Percentiles rank a stretch among this genome's conserved stretches.
These are phyloP conservation scores for Lentinus polychrous DNA, from an alignment of 1,284 basidiomycete species.

Conservation along the genomic window DNA sequence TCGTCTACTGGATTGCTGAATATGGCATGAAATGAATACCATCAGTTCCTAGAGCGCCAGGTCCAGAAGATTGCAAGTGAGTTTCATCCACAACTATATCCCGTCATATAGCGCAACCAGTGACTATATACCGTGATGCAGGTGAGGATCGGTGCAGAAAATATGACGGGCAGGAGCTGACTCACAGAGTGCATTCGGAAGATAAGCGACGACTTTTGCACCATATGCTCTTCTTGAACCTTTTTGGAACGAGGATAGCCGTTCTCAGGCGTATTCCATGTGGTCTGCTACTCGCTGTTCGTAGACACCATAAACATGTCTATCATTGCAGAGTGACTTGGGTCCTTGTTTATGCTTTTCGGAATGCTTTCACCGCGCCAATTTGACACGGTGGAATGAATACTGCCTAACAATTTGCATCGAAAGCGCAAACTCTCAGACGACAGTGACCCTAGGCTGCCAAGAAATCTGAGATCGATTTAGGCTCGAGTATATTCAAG, in stretches of 20 bases:
- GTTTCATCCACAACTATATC: background rate
- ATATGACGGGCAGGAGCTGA: background rate
- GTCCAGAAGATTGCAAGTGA: background rate
- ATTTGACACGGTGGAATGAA: background rate
- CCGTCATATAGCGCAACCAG: background rate
- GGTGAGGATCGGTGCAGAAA: background rate
- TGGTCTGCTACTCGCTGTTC: slow-evolving; percentile 7
- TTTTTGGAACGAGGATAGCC: slow-evolving; percentile 10
- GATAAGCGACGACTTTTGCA: slow-evolving; percentile 12
- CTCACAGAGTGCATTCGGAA: slow-evolving; percentile 2
- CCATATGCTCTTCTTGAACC: slow-evolving; percentile 14
- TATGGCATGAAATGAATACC: background rate
- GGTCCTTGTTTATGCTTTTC: background rate
- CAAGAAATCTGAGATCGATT: no score
- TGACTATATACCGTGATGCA: background rate
- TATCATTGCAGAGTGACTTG: background rate
- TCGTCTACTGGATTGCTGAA: background rate
- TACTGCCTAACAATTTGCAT: no score
- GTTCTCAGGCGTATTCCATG: slow-evolving; percentile 11
- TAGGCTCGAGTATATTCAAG: no score
- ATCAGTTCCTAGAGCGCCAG: background rate
- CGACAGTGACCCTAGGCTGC: no score
- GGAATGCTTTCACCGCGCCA: background rate
- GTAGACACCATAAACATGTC: background rate
- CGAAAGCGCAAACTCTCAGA: no score